A percentile compares a stretch with the other conserved stretches of the same genome.
phyloP scores from a whole-genome alignment of 768 basidiomycete species.

The Clavaria fumosa region DNA sequence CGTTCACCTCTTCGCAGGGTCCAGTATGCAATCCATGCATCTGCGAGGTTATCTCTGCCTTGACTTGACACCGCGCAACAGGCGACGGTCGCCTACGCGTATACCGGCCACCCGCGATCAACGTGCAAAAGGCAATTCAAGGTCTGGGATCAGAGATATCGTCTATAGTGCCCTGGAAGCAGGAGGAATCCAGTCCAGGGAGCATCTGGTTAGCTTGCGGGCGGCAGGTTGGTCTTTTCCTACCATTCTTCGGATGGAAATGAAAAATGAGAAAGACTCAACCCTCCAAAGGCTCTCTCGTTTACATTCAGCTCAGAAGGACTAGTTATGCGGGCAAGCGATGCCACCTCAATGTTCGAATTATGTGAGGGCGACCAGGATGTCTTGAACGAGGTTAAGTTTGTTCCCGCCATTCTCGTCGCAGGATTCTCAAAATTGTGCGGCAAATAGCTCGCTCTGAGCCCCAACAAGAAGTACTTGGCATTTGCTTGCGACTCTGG shows the following conservation, averaged over 20 bases:
- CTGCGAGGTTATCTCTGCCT: no score
- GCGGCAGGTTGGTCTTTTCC: conserved; percentile 37
- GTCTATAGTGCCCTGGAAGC: conserved; percentile 35
- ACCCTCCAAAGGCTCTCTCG: conserved; percentile 23
- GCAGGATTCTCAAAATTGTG: conserved; percentile 15
- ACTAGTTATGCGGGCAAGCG: conserved; percentile 36
- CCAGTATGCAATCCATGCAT: no score
- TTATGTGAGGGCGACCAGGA: conserved; percentile 40
- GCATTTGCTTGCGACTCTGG: conserved; percentile 65
- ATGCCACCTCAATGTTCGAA: conserved; percentile 31
- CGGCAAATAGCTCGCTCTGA: conserved; percentile 48
- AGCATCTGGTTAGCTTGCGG: conserved; percentile 58
- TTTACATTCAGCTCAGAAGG: conserved; percentile 32
- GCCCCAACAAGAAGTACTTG: conserved; percentile 35
- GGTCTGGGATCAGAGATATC: conserved; percentile 44
- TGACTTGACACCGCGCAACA: no score
- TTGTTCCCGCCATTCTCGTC: neutral
- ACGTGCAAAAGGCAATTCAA: conserved; percentile 47
- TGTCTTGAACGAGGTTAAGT: conserved; percentile 53
- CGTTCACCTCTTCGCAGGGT: conserved; percentile 41
- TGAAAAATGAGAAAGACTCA: no score
- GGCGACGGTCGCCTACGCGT: conserved; percentile 59
- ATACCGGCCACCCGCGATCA: conserved; percentile 43
- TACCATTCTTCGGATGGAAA: no score
- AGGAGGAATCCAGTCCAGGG: conserved; percentile 25